A percentile compares a stretch with the other conserved stretches of the same genome.
Conservation (phyloP, 306 rosid genomes). For the Trichosanthes cucumerina region DNA sequence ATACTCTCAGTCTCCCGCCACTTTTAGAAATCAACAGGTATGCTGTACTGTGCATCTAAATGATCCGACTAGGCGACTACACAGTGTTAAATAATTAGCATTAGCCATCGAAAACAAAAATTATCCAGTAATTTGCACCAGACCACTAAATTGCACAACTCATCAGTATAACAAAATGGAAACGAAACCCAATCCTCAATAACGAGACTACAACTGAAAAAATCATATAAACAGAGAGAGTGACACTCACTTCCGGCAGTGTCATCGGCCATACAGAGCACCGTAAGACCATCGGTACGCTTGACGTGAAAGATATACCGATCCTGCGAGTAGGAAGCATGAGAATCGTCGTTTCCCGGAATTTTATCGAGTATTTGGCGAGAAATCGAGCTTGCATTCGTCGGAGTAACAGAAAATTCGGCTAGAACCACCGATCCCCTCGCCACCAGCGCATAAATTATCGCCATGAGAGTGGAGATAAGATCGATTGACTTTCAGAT, state of each 20-base stretch:
- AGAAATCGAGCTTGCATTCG: slow-evolving; percentile 79
- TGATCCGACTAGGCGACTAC: not conserved
- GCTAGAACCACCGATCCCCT: slow-evolving; percentile 92
- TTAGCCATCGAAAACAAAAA: not conserved
- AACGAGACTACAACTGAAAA: not conserved
- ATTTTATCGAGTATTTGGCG: slow-evolving; percentile 76
- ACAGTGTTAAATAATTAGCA: not conserved
- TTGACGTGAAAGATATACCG: slow-evolving; percentile 84
- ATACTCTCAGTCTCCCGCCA: not conserved
- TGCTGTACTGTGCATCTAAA: not conserved
- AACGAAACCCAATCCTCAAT: not conserved
- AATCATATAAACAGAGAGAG: not conserved
- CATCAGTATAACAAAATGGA: not conserved
- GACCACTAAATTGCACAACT: not conserved
- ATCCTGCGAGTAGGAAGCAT: slow-evolving; percentile 91
- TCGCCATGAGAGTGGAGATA: slow-evolving; percentile 42
- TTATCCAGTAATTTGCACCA: not conserved
- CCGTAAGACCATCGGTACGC: slow-evolving; percentile 97
- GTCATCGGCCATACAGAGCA: slow-evolving; percentile 97
- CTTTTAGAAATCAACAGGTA: not conserved
- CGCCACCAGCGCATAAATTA: slow-evolving; percentile 70
- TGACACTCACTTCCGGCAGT: slow-evolving; percentile 56
- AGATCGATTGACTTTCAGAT: not conserved
- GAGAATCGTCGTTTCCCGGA: slow-evolving; percentile 61
- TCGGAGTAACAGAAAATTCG: slow-evolving; percentile 61